Evolutionary conservation across 2,329 filamentous ascomycete species (phyloP).

Genomic region (Penicillium crustosum): DNA sequence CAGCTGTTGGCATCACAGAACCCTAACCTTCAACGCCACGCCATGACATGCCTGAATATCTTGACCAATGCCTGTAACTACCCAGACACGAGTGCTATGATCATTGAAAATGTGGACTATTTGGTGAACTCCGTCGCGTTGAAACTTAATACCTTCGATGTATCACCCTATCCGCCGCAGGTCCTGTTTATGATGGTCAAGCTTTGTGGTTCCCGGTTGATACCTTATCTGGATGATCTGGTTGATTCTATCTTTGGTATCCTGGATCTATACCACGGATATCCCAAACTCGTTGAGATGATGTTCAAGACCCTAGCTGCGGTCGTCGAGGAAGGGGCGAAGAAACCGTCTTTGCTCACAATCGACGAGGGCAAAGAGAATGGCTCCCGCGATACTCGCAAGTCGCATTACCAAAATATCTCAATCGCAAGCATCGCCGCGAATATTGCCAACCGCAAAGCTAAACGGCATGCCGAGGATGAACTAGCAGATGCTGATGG

Average conservation of each 20-base stretch:
- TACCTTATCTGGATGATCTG: constrained; percentile 89
- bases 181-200: constrained; percentile 93
- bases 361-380: constrained; percentile 38
- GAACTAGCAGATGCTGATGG: constrained; percentile 27
- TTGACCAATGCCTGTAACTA: constrained; percentile 78
- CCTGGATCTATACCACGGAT: constrained; percentile 93
- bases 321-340: constrained; percentile 78
- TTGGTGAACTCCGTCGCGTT: constrained; percentile 90
- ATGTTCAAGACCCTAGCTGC: constrained; percentile 80
- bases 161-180: constrained; percentile 85
- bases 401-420: constrained; percentile 32
- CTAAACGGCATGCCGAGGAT: constrained; percentile 28
- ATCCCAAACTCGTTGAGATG: constrained; percentile 78
- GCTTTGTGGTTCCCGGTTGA: constrained; percentile 74
- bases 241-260: constrained; percentile 88
- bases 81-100: constrained; percentile 68
- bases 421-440: constrained; percentile 35
- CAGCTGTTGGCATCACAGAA: constrained; percentile 78
- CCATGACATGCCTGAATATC: constrained; percentile 77
- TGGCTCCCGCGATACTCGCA: constrained; percentile 28
- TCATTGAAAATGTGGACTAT: constrained; percentile 92
- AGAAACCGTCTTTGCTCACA: constrained; percentile 50
- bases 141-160: constrained; percentile 85
- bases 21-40: constrained; percentile 70
- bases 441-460: constrained; percentile 36